A percentile compares a stretch with the other conserved stretches of the same genome.
Conservation (phyloP, 2,329 filamentous ascomycete species). For the Furcasterigmium furcatum region DNA sequence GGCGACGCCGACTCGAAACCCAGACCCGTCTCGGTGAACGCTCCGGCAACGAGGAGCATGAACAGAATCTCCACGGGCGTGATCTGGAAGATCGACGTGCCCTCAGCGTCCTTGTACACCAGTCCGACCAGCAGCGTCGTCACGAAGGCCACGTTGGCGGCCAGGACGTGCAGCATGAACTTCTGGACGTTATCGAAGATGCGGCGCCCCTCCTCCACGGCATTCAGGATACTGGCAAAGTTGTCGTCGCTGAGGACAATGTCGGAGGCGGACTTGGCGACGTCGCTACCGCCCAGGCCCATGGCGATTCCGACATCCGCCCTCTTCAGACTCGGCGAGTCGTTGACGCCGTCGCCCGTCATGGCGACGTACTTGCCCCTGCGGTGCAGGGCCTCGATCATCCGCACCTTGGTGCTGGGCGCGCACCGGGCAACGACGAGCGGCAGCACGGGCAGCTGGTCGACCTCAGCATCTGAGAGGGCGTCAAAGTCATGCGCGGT, state of each 20-base stretch:
- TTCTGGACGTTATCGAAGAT: slow-evolving; percentile 73
- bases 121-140: slow-evolving; percentile 64
- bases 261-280: slow-evolving; percentile 62
- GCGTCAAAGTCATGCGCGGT: slow-evolving; percentile 62
- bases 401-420: slow-evolving; percentile 68
- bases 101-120: slow-evolving; percentile 61
- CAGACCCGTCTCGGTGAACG: slow-evolving; percentile 68
- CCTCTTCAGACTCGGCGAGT: slow-evolving; percentile 62
- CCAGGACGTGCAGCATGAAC: slow-evolving; percentile 64
- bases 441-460: slow-evolving; percentile 58
- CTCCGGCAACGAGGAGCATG: slow-evolving; percentile 72
- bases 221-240: slow-evolving; percentile 42
- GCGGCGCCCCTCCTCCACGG: slow-evolving; percentile 62
- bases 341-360: slow-evolving; percentile 71
- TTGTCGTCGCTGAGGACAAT: slow-evolving; percentile 71
- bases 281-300: slow-evolving; percentile 63
- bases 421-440: slow-evolving; percentile 69
- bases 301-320: slow-evolving; percentile 70
- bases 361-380: slow-evolving; percentile 61
- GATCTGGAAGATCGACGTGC: slow-evolving; percentile 66
- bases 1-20: slow-evolving; percentile 66
- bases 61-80: slow-evolving; percentile 70
- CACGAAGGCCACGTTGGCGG: slow-evolving; percentile 66
- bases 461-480: slow-evolving; percentile 59
- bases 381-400: slow-evolving; percentile 71